Percentiles rank a stretch among this genome's conserved stretches.
These are phyloP conservation scores for Rhizopogon vulgaris DNA, from an alignment of 768 basidiomycete species.

Conservation along the genomic window DNA sequence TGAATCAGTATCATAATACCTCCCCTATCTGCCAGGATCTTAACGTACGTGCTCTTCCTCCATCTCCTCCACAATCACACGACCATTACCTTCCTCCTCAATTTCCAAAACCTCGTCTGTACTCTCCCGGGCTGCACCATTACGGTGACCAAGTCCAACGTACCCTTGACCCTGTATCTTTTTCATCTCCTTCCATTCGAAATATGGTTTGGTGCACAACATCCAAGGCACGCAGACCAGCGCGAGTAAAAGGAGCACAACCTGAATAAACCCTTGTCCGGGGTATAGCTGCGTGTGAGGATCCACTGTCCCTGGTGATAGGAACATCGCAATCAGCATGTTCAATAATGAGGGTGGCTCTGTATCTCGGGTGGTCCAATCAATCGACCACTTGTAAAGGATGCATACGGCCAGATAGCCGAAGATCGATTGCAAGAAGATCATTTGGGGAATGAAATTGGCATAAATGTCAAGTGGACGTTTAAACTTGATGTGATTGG, in stretches of 20 bases:
- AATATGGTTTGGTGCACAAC: slow-evolving; percentile 87
- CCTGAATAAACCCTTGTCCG: slow-evolving; percentile 84
- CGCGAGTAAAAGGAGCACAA: slow-evolving; percentile 71
- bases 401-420: slow-evolving; percentile 94
- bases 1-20: slow-evolving; percentile 4
- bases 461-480: slow-evolving; percentile 81
- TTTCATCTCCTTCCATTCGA: slow-evolving; percentile 86
- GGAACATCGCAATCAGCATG: slow-evolving; percentile 96
- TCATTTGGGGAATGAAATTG: slow-evolving; percentile 95
- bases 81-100: slow-evolving; percentile 78
- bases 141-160: slow-evolving; percentile 55
- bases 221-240: slow-evolving; percentile 92
- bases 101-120: slow-evolving; percentile 62
- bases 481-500: slow-evolving; percentile 93
- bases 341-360: slow-evolving; percentile 87
- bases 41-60: slow-evolving; percentile 65
- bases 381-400: slow-evolving; percentile 93
- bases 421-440: slow-evolving; percentile 97
- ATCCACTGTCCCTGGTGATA: slow-evolving; percentile 78
- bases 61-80: slow-evolving; percentile 65
- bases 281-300: slow-evolving; percentile 68
- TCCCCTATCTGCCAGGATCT: slow-evolving; percentile 7
- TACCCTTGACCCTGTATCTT: slow-evolving; percentile 82
- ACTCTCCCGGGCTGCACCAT: slow-evolving; percentile 44
- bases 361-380: slow-evolving; percentile 71